These are phyloP conservation scores for Hericium alpestre DNA, from an alignment of 768 basidiomycete genomes.

Conservation along the genomic window DNA sequence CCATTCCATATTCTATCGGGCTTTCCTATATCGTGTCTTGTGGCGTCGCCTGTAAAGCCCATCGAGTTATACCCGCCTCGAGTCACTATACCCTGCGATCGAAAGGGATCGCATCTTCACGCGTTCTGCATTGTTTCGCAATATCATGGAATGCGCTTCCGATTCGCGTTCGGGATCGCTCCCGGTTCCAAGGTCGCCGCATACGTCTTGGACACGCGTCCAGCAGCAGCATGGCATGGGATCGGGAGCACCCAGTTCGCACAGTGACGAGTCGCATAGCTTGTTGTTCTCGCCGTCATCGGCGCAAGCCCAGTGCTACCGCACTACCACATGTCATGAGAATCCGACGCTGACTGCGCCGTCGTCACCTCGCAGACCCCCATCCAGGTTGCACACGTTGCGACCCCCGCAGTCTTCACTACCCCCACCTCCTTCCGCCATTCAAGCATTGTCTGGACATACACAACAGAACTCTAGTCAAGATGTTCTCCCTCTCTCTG, in stretches of 20 bases:
- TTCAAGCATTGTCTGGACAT: constrained; percentile 31
- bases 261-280: neutral
- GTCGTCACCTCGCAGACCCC: constrained; percentile 33
- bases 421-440: constrained; percentile 33
- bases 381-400: constrained; percentile 40
- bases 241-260: constrained; percentile 3
- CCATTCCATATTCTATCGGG: constrained; percentile 13
- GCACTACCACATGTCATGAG: constrained; percentile 12
- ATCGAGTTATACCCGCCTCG: neutral
- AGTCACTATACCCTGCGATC: constrained; percentile 1
- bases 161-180: constrained; percentile 3
- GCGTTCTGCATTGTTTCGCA: neutral
- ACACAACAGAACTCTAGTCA: constrained; percentile 20
- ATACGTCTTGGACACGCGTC: neutral
- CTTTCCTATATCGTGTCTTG: constrained; percentile 8
- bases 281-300: neutral
- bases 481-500: constrained; percentile 36
- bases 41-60: constrained; percentile 8
- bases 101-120: neutral
- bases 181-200: constrained; percentile 6
- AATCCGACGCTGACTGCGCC: constrained; percentile 38
- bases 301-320: constrained; percentile 1
- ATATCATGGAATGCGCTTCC: constrained; percentile 7
- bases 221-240: constrained; percentile 12
- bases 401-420: constrained; percentile 27